These are phyloP conservation scores for Stygiomarasmius scandens DNA, from an alignment of 1,284 basidiomycete genomes.

Conservation along the genomic window DNA sequence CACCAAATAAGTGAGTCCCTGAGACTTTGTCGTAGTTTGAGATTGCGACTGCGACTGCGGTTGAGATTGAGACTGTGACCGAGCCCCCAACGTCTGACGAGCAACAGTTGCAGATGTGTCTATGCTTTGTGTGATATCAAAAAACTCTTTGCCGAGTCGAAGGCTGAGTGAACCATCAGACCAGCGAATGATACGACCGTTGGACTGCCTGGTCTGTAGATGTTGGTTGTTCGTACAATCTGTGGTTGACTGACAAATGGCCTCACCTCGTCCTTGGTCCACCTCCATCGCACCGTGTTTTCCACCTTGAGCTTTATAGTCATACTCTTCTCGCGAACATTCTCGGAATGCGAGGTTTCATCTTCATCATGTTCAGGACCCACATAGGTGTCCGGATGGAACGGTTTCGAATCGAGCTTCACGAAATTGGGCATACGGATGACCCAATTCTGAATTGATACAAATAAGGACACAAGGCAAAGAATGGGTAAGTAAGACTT, in stretches of 20 bases:
- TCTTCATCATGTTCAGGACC: conserved; percentile 81
- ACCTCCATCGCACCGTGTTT: conserved; percentile 90
- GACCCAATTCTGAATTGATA: conserved; percentile 68
- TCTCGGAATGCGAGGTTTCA: conserved; percentile 54
- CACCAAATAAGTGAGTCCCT: conserved; percentile 86
- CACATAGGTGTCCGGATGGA: conserved; percentile 78
- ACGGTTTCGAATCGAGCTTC: conserved; percentile 80
- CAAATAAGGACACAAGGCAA: conserved; percentile 2
- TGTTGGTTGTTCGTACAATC: conserved; percentile 5
- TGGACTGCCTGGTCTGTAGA: conserved; percentile 75
- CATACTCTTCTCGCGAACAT: conserved; percentile 71
- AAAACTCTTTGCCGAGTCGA: conserved; percentile 87
- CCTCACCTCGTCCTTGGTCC: conserved; percentile 75
- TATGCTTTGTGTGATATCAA: conserved; percentile 80
- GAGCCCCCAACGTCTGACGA: conserved; percentile 54
- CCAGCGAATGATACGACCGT: conserved; percentile 87
- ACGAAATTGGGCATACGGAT: conserved; percentile 85
- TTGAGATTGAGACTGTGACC: conserved; percentile 38
- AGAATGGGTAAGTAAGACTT: conserved; percentile 28
- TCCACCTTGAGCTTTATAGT: conserved; percentile 84
- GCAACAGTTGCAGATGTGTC: conserved; percentile 68
- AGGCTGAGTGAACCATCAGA: conserved; percentile 89
- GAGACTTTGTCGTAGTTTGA: conserved; percentile 41
- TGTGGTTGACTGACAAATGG: no score
- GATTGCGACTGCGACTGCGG: conserved; percentile 23